A percentile compares a stretch with the other conserved stretches of the same genome.
These are phyloP conservation scores for Tulasnella calospora DNA, from an alignment of 768 basidiomycete genomes.

Conservation along the genomic window DNA sequence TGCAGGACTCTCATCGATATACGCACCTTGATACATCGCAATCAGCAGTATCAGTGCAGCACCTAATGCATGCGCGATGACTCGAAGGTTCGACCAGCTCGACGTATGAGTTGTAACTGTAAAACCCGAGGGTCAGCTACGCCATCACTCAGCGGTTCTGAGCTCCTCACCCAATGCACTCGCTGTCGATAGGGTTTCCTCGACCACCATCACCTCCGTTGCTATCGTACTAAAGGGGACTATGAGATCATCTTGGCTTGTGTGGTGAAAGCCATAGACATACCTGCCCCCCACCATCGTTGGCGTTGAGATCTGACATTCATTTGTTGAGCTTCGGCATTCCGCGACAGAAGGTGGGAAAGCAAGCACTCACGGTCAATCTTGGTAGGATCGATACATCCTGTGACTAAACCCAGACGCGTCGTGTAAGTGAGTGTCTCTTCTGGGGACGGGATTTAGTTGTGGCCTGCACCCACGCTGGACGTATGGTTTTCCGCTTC, in stretches of 20 bases:
- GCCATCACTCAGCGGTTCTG: too few species aligned
- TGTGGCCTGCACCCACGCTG: background rate
- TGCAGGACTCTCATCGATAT: background rate
- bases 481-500: background rate
- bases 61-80: slow-evolving; percentile 17
- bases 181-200: slow-evolving; percentile 22
- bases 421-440: background rate
- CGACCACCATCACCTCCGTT: slow-evolving; percentile 15
- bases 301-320: slow-evolving; percentile 16
- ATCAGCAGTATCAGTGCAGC: slow-evolving; percentile 22
- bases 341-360: background rate
- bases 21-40: slow-evolving; percentile 19
- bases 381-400: background rate
- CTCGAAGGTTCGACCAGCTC: slow-evolving; percentile 21
- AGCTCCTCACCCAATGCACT: slow-evolving; percentile 21
- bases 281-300: slow-evolving; percentile 24
- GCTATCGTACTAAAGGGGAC: slow-evolving; percentile 15
- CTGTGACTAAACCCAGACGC: background rate
- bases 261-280: background rate
- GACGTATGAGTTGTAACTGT: slow-evolving; percentile 21
- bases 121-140: background rate
- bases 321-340: background rate
- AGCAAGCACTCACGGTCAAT: background rate
- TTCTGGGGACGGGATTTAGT: background rate
- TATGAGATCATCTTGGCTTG: background rate